Conservation (phyloP, 352 stramenopile species). For the Globisporangium megalacanthum region DNA sequence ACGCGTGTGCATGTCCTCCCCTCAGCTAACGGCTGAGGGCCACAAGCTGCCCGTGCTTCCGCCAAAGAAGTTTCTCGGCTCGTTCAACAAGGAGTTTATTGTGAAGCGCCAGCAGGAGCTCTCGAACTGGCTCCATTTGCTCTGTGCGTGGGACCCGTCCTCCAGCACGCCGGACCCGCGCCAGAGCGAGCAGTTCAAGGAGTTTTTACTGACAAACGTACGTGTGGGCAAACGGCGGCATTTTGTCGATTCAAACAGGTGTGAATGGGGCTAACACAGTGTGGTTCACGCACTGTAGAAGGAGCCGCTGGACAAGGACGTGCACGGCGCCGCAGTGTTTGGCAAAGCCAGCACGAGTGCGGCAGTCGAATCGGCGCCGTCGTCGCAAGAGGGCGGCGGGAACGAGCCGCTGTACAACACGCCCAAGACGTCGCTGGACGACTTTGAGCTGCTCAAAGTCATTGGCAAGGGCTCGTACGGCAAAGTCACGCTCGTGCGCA, state of each 20-base stretch:
- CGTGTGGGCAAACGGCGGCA: background rate
- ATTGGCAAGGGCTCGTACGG: conserved; percentile 91
- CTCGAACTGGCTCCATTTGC: conserved; percentile 79
- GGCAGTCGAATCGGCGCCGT: conserved; percentile 7
- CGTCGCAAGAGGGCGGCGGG: conserved; percentile 12
- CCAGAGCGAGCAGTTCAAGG: conserved; percentile 64
- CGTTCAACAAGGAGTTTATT: conserved; percentile 89
- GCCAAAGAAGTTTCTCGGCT: conserved; percentile 87
- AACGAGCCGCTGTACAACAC: conserved; percentile 79
- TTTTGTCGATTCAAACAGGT: no score
- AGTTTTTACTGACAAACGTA: conserved; percentile 81
- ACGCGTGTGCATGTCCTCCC: background rate
- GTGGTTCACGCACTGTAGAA: conserved; percentile 31
- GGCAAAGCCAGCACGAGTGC: conserved; percentile 14
- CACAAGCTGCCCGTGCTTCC: conserved; percentile 76
- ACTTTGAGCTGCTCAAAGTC: conserved; percentile 92
- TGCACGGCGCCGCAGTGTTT: conserved; percentile 23
- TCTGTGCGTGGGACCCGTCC: conserved; percentile 68
- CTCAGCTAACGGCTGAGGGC: conserved; percentile 59
- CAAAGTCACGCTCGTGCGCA: conserved; percentile 87
- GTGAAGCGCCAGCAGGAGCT: conserved; percentile 86
- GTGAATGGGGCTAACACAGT: no score
- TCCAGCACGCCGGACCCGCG: conserved; percentile 60
- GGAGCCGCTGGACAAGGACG: conserved; percentile 62
- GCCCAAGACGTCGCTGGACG: conserved; percentile 85